These are phyloP conservation scores for Andrographis paniculata DNA, from an alignment of 305 asterid species.

Conservation along the genomic window DNA sequence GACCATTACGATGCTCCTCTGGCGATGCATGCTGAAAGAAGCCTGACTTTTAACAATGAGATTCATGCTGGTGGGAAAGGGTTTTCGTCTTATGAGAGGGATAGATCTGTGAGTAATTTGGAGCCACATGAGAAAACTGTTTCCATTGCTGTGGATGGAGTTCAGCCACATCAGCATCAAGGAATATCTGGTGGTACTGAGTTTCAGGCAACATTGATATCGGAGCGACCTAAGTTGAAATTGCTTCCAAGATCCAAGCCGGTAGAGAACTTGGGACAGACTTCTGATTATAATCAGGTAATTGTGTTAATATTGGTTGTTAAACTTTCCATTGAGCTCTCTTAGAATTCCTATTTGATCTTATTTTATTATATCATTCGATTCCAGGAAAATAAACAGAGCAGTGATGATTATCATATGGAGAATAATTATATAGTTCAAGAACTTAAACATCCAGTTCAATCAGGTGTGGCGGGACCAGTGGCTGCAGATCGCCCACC, in stretches of 20 bases:
- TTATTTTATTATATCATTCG: conserved; percentile 12
- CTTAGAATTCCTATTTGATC: conserved; percentile 8
- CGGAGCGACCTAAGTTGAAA: conserved; percentile 76
- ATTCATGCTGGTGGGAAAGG: conserved; percentile 36
- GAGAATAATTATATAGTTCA: conserved; percentile 24
- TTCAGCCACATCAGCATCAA: not conserved
- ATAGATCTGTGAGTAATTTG: not conserved
- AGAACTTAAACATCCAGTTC: not conserved
- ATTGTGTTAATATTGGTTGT: not conserved
- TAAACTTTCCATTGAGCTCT: conserved; percentile 8
- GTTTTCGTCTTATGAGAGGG: conserved; percentile 34
- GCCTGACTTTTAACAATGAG: conserved; percentile 38
- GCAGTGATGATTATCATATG: conserved; percentile 28
- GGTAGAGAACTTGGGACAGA: conserved; percentile 40
- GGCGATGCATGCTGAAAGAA: conserved; percentile 42
- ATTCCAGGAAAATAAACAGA: conserved; percentile 40
- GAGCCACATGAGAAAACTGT: not conserved
- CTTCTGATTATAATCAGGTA: conserved; percentile 50
- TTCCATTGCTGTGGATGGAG: not conserved
- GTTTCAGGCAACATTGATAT: conserved; percentile 20
- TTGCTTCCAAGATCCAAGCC: conserved; percentile 93
- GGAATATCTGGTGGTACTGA: not conserved
- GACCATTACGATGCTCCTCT: conserved; percentile 30
- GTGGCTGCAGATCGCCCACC: conserved; percentile 29
- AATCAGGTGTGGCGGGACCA: conserved; percentile 17